These are phyloP conservation scores for Colletotrichum higginsianum DNA, from an alignment of 2,329 filamentous ascomycete genomes.

Conservation along the genomic window DNA sequence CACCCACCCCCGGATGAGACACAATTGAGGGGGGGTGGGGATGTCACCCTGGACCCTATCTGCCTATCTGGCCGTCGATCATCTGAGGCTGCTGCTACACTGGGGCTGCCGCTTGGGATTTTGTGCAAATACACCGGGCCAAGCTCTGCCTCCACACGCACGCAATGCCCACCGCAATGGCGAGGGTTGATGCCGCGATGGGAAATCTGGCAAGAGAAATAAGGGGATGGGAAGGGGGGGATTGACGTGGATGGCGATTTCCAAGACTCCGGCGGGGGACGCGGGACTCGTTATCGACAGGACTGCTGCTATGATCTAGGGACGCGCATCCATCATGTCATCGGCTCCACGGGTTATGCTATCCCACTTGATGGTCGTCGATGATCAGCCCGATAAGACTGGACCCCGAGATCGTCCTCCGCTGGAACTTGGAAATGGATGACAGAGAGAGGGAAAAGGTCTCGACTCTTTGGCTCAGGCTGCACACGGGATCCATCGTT, in stretches of 20 bases:
- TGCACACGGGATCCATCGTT: conserved; percentile 10
- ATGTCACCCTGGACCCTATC: conserved; percentile 17
- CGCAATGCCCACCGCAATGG: background rate
- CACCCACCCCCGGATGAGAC: conserved; percentile 19
- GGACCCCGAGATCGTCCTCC: background rate
- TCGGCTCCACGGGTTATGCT: background rate
- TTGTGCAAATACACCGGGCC: conserved; percentile 22
- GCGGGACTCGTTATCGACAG: background rate
- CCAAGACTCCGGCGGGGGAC: background rate
- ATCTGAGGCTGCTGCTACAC: conserved; percentile 20
- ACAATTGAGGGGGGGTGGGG: conserved; percentile 15
- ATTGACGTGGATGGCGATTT: background rate
- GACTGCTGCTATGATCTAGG: background rate
- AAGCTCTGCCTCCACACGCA: background rate
- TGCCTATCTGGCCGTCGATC: conserved; percentile 19
- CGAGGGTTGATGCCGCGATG: background rate
- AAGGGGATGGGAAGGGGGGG: background rate
- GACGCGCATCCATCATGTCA: conserved; percentile 15
- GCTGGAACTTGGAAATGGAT: no score
- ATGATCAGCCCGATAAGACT: background rate
- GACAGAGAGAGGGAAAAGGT: background rate
- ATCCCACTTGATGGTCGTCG: background rate
- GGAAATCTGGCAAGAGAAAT: background rate
- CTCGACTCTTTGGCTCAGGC: background rate
- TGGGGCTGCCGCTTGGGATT: background rate